Evolutionary conservation across 257 asterid genomes (phyloP).

Genomic region (Fraxinus pennsylvanica): DNA sequence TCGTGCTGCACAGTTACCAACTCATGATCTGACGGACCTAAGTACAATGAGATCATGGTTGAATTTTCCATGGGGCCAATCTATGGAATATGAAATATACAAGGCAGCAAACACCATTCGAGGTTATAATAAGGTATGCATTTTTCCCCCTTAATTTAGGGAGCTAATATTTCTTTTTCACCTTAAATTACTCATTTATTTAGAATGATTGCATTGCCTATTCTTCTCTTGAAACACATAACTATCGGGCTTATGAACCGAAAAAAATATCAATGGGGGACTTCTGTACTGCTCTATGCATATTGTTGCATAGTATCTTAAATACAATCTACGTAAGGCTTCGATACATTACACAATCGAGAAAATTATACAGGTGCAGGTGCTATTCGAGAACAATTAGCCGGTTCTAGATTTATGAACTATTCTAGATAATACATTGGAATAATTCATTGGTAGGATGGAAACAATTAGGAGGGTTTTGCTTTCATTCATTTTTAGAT

Average conservation of each 20-base stretch:
- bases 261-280: background rate
- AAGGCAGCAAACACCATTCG: conserved; percentile 69
- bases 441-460: background rate
- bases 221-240: background rate
- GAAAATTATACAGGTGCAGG: background rate
- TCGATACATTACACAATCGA: background rate
- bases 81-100: conserved; percentile 79
- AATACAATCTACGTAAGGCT: background rate
- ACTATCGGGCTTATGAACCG: background rate
- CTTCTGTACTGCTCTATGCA: background rate
- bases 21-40: conserved; percentile 70
- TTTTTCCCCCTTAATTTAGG: background rate
- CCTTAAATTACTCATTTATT: background rate
- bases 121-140: conserved; percentile 57
- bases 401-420: background rate
- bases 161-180: background rate
- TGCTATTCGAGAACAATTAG: background rate
- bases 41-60: conserved; percentile 79
- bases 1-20: conserved; percentile 73
- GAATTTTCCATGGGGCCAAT: conserved; percentile 81
- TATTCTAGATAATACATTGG: background rate
- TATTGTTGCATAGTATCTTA: background rate
- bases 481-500: background rate
- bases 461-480: background rate
- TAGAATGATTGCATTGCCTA: background rate